Evolutionary conservation across 2,329 filamentous ascomycete genomes (phyloP), one percentile per base, ranked within the genome.

Genomic region (Lecanicillium sp.): DNA sequence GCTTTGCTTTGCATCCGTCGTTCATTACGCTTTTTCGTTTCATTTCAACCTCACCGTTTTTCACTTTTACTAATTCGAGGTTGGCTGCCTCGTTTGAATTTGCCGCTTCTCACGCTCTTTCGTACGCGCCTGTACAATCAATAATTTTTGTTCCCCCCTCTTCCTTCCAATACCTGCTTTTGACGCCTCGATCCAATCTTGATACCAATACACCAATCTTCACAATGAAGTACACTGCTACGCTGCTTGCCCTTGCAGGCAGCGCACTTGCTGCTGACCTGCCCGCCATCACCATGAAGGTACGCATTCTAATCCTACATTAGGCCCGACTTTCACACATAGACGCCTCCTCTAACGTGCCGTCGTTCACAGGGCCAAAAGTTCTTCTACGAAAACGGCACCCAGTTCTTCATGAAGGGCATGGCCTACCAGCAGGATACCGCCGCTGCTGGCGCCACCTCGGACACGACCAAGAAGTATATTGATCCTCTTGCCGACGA

Each of bases 371-470:
- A 82, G 75, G 81, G 85, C 51, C 76, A 76, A 58, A 89, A 92
- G 65, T 90, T 95, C 73, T 95, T 94, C 73, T 89, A 84, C 71
- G 74, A 85, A 62, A 84, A 81, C 52, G 71, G 71, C 46, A 74
- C 71, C 14, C 68, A 75, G 53, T 75, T 75, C 66, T 94, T 80
- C 72, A 86, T 96, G 63, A 86, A 83, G 63, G 92, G 92, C 67
- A 73, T 98, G 51, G 92, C 92, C 50, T 98, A 98, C 68, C 92
- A 98, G 71, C 79, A 89, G 68, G 85, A 90, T 52, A 70, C 70
- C 48, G 70, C 69, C 47, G 68, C 74, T 37, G 73, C 71, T 37
- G 73, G 78, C 45, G 55, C 55, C 41, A 67, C 68, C 39, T 68
- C 67, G 28, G 44, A 45, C 33, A 38, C 43, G 44, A 44, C 65